These are phyloP conservation scores for Bruguiera parviflora DNA, from an alignment of 345 rosid genomes.

Conservation along the genomic window DNA sequence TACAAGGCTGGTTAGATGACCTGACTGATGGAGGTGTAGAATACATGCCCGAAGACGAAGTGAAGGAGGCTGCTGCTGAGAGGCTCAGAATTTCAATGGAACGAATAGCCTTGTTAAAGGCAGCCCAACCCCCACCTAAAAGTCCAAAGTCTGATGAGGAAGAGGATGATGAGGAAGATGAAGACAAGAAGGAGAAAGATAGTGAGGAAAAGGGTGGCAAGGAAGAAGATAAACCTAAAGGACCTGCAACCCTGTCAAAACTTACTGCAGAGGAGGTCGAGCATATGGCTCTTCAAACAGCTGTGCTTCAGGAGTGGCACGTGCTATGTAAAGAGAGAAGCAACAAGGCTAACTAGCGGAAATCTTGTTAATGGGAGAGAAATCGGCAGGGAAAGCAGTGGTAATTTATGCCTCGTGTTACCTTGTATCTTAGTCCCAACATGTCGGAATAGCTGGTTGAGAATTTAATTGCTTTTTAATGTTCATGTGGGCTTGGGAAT, in stretches of 20 bases:
- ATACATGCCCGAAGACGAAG: constrained; percentile 97
- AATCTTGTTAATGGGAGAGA: neutral
- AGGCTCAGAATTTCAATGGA: constrained; percentile 92
- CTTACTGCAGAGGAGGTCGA: constrained; percentile 93
- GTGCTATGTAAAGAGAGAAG: constrained; percentile 71
- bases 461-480: constrained; percentile 1
- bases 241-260: constrained; percentile 67
- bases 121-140: constrained; percentile 71
- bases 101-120: constrained; percentile 84
- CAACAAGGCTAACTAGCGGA: constrained; percentile 34
- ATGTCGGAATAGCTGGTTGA: constrained; percentile 16
- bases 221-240: constrained; percentile 50
- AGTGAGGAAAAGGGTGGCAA: constrained; percentile 34
- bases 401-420: constrained; percentile 17
- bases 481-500: neutral
- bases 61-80: constrained; percentile 82
- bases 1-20: constrained; percentile 95
- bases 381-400: neutral
- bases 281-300: constrained; percentile 92
- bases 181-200: constrained; percentile 18
- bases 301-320: constrained; percentile 98
- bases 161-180: constrained; percentile 38
- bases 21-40: constrained; percentile 90
- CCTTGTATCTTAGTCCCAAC: constrained; percentile 18
- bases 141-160: constrained; percentile 49